phyloP scores from a whole-genome alignment of 768 basidiomycete species.

The Mycena chlorophos region DNA sequence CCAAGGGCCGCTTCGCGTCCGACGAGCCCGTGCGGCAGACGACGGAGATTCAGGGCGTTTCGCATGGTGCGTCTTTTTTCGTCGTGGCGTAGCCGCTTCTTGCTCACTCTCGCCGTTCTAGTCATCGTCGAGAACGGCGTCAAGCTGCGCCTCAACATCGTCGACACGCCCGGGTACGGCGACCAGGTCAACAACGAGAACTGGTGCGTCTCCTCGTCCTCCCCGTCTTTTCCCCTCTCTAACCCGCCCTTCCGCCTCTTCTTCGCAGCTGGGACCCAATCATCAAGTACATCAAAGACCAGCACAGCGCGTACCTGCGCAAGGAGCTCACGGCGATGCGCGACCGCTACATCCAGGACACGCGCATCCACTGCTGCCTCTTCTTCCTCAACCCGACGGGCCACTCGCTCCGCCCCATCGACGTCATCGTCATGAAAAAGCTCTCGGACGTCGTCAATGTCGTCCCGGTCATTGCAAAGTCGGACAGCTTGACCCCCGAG shows the following conservation, averaged over 20 bases:
- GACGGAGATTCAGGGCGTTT: slow-evolving; percentile 93
- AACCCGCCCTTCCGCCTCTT: background rate
- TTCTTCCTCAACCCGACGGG: slow-evolving; percentile 99
- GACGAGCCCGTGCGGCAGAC: slow-evolving; percentile 93
- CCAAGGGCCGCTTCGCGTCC: slow-evolving; percentile 87
- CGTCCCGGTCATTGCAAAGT: slow-evolving; percentile 98
- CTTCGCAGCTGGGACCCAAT: slow-evolving; percentile 93
- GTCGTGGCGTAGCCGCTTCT: slow-evolving; percentile 17
- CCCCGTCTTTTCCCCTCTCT: slow-evolving; percentile 4
- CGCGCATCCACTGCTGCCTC: slow-evolving; percentile 95
- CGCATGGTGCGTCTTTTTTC: slow-evolving; percentile 73
- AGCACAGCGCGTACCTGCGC: slow-evolving; percentile 97
- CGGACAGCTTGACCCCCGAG: slow-evolving; percentile 89
- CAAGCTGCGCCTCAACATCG: slow-evolving; percentile 91
- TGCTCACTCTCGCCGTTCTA: slow-evolving; percentile 31
- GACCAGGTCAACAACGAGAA: slow-evolving; percentile 99
- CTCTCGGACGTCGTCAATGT: slow-evolving; percentile 98
- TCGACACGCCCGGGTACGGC: slow-evolving; percentile 97
- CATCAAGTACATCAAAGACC: slow-evolving; percentile 98
- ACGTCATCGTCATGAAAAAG: slow-evolving; percentile 99
- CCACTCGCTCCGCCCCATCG: slow-evolving; percentile 92
- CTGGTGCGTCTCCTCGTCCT: slow-evolving; percentile 57
- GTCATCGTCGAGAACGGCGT: slow-evolving; percentile 97
- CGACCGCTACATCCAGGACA: slow-evolving; percentile 97
- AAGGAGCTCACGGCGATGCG: slow-evolving; percentile 99